phyloP scores from a whole-genome alignment of 108 stramenopile species.

The Conticribra weissflogii region DNA sequence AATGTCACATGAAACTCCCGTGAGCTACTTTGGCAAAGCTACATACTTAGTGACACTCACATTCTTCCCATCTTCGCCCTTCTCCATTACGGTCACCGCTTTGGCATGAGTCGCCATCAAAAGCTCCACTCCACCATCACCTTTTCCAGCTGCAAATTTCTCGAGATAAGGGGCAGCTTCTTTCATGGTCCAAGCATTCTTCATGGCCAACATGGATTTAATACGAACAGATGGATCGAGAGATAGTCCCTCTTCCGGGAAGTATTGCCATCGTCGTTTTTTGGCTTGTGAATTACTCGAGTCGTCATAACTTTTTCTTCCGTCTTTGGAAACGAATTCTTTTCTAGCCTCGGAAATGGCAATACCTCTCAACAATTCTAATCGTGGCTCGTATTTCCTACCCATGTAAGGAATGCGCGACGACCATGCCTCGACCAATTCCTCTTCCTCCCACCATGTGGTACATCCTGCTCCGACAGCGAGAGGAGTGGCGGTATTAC shows the following conservation, averaged over 20 bases:
- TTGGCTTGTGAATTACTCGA: background rate
- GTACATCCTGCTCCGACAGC: background rate
- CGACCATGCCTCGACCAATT: slow-evolving; percentile 44
- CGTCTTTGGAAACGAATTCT: no score
- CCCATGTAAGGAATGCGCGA: slow-evolving; percentile 33
- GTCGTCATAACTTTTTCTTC: background rate
- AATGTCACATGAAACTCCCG: no score
- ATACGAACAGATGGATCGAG: slow-evolving; percentile 14
- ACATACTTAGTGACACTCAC: slow-evolving; percentile 14
- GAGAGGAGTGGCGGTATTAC: background rate
- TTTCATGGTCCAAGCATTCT: slow-evolving; percentile 32
- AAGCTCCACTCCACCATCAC: slow-evolving; percentile 1
- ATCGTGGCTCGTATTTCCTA: slow-evolving; percentile 21
- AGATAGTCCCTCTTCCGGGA: slow-evolving; percentile 34
- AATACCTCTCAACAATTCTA: slow-evolving; percentile 29
- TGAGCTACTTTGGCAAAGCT: slow-evolving; percentile 8
- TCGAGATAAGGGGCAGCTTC: slow-evolving; percentile 36
- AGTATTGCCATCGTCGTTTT: slow-evolving; percentile 29
- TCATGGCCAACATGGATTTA: slow-evolving; percentile 43
- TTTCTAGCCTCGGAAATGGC: slow-evolving; percentile 23
- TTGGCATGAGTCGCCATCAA: slow-evolving; percentile 21
- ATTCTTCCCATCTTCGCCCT: slow-evolving; percentile 9
- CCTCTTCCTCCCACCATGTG: slow-evolving; percentile 22
- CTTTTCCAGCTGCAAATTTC: slow-evolving; percentile 15
- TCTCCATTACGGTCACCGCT: slow-evolving; percentile 4